Base-by-base conservation (phyloP, 352 stramenopile species). In the Globisporangium camurandrum region DNA sequence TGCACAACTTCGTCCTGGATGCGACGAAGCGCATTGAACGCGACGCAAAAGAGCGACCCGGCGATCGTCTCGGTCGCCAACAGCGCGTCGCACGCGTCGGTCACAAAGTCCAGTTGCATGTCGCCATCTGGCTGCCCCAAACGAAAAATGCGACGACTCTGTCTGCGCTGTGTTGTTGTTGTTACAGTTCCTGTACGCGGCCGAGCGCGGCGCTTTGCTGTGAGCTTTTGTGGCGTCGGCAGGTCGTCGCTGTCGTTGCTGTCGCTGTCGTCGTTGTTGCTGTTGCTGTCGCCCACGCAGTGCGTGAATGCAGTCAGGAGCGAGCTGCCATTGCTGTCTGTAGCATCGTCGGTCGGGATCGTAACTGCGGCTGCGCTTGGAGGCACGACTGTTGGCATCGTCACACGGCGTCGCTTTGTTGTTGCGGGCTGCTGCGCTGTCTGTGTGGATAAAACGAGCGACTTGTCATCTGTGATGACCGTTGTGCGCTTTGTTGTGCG, bases 371-470 rank as follows among this genome's bases (percentile, higher is more conserved):
- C 34, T 4, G 19, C 38, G 23, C 27, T 47, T 11, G 19, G 11
- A 17, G 31, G 24, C 37, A 20, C 10, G 39, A 3, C 20, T 12
- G 23, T 44, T 19, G n/a, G n/a, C n/a, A n/a, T n/a, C n/a, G 39
- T 45, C 27, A 17, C 38, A 5, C 33, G 47, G 22, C 49, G 39
- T 16, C 49, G 31, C 47, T 86, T 86, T 6, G 69, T 46, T 23
- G 69, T n/a, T n/a, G n/a, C n/a, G n/a, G n/a, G n/a, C n/a, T n/a
- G 67, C 31, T 61, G 58, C 6, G 34, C 39, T 19, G 51, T 55
- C 20, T 75, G 78, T 5, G 69, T 73, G 1, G 69, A 59, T 6
- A 71, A 80, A 51, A 76, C 69, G 16, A 82, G 31, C 50, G 61
- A 67, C 14, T 64, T 48, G 14, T 34, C 60, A 9, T 8, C 30